Evolutionary conservation across 371 early-diverging fungal species (phyloP), one percentile per base, ranked within the genome.

Genomic region (Polyrhizophydium stewartii): DNA sequence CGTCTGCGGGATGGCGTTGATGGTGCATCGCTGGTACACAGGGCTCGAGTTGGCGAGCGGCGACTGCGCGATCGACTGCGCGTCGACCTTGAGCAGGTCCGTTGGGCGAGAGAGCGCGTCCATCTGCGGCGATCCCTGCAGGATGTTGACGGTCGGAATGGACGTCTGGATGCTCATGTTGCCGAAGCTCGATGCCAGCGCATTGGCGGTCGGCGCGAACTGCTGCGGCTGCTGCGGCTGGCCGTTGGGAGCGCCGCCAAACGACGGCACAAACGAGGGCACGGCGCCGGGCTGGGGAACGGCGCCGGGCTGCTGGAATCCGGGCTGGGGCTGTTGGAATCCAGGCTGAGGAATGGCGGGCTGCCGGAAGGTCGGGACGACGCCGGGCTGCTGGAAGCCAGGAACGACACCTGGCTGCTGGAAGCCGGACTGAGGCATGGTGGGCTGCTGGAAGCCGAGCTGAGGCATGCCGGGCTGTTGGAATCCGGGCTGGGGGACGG

Each of bases 1-100:
- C 0, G 87, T 90, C 46, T 86, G 84, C 9, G 97, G 97, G 37
- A 96, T 81, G 12, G 91, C 89, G 59, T 92, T 94, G 24, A 97
- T 64, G 1, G 98, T 97, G 55, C 83, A 89, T 60, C 95, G 83
- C 71, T 92, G 87, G 76, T 93, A 90, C 9, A 84, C 80, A 17
- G 90, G 85, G 37, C 87, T 85, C 64, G 89, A 87, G 68, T 88
- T 87, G 1, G 77, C 56, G 22, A 35, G 38, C 3, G 80, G 66
- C 21, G 69, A 55, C 3, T 47, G 22, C 9, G 49, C 22, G 10
- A 16, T 16, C 49, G 49, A 47, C 16, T 7, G 16, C 22, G 22
- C 3, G 7, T 7, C 7, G 7, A 47, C 7, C 9, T 47, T 19
- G 37, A 16, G 49, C 49, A 47, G 3, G 3, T 3, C 22, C 3